Percentiles rank a stretch among this genome's conserved stretches.
These are phyloP conservation scores for Candida dajiaensis DNA, from an alignment of 805 yeast species.

Conservation along the genomic window DNA sequence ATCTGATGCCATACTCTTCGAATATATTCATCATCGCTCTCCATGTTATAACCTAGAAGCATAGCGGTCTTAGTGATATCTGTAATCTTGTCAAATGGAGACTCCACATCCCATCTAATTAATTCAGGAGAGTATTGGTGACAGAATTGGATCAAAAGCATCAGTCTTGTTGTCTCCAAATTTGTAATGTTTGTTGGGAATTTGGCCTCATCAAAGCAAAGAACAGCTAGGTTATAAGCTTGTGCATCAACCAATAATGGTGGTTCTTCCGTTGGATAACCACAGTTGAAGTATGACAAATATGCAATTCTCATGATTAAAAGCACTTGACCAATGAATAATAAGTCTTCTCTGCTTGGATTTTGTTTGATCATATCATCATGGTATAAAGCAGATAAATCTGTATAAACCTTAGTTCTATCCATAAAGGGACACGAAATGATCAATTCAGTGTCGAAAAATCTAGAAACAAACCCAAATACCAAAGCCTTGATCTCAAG, in stretches of 20 bases:
- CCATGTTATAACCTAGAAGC: neutral
- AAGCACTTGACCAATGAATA: constrained; percentile 1
- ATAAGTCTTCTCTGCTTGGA: neutral
- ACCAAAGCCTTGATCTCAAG: neutral
- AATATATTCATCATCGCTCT: neutral
- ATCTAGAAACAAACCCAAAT: neutral
- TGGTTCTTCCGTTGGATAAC: neutral
- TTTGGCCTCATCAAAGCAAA: constrained; percentile 1
- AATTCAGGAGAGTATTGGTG: constrained; percentile 1
- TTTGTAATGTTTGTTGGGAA: neutral
- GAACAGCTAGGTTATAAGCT: neutral
- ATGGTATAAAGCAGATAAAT: neutral
- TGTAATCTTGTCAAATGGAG: neutral
- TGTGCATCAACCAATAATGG: neutral
- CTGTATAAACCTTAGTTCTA: neutral
- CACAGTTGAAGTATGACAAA: constrained; percentile 2
- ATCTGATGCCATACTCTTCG: constrained; percentile 1
- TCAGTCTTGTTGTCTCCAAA: neutral
- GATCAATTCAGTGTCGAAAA: constrained; percentile 1
- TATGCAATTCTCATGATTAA: constrained; percentile 1
- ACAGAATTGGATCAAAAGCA: neutral
- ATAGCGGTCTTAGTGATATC: neutral
- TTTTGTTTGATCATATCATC: neutral
- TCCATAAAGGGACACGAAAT: neutral
- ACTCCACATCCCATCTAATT: neutral